A percentile compares a stretch with the other conserved stretches of the same genome.
Conservation (phyloP, 495 filamentous ascomycete genomes). For the Penicillium atrosanguineum region DNA sequence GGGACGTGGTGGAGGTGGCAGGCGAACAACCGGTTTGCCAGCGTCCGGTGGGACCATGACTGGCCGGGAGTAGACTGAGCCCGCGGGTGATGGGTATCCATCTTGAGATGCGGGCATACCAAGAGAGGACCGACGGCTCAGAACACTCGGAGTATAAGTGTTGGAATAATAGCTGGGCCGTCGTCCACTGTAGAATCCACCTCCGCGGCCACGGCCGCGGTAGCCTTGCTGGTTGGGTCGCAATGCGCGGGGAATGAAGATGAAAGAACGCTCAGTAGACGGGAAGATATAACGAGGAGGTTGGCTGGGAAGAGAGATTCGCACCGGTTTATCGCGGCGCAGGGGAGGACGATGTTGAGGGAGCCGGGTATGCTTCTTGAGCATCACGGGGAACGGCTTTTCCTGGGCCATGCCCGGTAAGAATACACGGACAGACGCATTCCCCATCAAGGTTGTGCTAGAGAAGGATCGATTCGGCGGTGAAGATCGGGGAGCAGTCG, state of each 20-base stretch:
- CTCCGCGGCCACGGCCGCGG: constrained; percentile 65
- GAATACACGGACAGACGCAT: constrained; percentile 77
- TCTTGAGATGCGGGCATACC: constrained; percentile 74
- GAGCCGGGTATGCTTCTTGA: constrained; percentile 84
- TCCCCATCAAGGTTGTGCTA: constrained; percentile 66
- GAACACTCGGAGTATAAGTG: constrained; percentile 86
- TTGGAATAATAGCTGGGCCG: constrained; percentile 79
- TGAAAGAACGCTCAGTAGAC: constrained; percentile 84
- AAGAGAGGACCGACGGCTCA: constrained; percentile 89
- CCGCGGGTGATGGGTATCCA: constrained; percentile 69
- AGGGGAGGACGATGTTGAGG: constrained; percentile 94
- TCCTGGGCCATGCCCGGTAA: constrained; percentile 71
- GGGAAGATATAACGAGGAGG: constrained; percentile 87
- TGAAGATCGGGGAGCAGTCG: constrained; percentile 46
- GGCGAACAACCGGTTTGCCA: constrained; percentile 76
- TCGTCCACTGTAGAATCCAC: constrained; percentile 66
- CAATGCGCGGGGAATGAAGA: constrained; percentile 94
- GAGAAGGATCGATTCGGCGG: constrained; percentile 68
- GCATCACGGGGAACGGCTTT: constrained; percentile 66
- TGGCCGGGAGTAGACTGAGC: constrained; percentile 69
- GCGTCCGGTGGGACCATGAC: constrained; percentile 55
- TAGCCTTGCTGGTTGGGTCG: constrained; percentile 87
- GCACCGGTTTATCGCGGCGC: constrained; percentile 93
- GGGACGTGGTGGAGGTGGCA: constrained; percentile 65
- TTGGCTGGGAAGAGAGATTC: constrained; percentile 82